These are phyloP conservation scores for Penicillium verrucosum DNA, from an alignment of 2,329 filamentous ascomycete genomes.

Conservation along the genomic window DNA sequence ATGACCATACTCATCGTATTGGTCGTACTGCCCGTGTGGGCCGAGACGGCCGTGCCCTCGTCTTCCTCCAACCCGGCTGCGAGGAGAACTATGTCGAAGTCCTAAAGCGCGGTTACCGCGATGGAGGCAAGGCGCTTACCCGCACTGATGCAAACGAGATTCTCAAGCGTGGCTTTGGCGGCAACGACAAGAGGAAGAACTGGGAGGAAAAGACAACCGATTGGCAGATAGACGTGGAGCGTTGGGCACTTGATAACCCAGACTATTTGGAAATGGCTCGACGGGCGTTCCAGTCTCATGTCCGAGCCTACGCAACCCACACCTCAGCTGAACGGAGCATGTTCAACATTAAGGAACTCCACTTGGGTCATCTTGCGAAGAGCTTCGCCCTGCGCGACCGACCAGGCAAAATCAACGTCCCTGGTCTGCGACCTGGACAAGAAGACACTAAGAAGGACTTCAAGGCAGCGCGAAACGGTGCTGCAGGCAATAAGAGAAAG, in stretches of 20 bases:
- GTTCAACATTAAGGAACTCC: conserved; percentile 88
- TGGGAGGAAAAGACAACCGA: conserved; percentile 68
- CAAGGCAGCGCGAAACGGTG: conserved; percentile 43
- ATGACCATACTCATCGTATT: conserved; percentile 91
- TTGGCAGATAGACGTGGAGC: conserved; percentile 63
- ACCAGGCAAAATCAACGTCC: conserved; percentile 69
- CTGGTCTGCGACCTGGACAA: conserved; percentile 49
- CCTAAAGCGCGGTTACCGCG: conserved; percentile 67
- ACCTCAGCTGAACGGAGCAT: conserved; percentile 76
- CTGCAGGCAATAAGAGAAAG: conserved; percentile 38
- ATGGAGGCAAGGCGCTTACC: conserved; percentile 61
- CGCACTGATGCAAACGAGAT: conserved; percentile 64
- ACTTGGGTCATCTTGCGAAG: conserved; percentile 91
- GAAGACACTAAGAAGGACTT: conserved; percentile 47
- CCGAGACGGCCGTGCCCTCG: conserved; percentile 76
- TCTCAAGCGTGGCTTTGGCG: conserved; percentile 62
- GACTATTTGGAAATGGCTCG: conserved; percentile 76
- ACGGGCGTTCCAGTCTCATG: conserved; percentile 84
- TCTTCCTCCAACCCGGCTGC: conserved; percentile 85
- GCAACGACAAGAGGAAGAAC: conserved; percentile 45
- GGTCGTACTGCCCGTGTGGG: conserved; percentile 93
- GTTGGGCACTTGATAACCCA: conserved; percentile 62
- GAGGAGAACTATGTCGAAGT: conserved; percentile 88
- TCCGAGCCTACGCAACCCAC: conserved; percentile 93
- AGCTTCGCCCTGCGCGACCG: conserved; percentile 86